Evolutionary conservation across 2,329 filamentous ascomycete genomes (phyloP).

Genomic region (Ophiostoma australiae): DNA sequence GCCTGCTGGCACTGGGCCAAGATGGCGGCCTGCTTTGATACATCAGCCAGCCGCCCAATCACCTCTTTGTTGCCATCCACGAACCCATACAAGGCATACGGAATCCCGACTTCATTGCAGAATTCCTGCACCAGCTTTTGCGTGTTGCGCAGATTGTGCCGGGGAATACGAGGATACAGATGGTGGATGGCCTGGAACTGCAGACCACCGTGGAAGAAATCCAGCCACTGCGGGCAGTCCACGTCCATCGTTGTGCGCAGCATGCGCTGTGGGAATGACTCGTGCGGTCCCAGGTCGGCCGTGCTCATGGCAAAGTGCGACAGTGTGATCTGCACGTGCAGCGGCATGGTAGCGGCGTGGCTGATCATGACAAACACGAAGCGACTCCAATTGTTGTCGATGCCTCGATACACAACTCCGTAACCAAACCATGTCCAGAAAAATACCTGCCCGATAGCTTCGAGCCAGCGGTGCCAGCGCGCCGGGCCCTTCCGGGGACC

Average conservation of each 20-base stretch:
- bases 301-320: conserved; percentile 95
- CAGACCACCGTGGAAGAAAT: conserved; percentile 82
- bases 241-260: conserved; percentile 91
- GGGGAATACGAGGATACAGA: conserved; percentile 74
- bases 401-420: conserved; percentile 65
- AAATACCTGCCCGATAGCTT: conserved; percentile 67
- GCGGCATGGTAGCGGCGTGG: conserved; percentile 72
- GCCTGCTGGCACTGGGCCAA: conserved; percentile 67
- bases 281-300: conserved; percentile 72
- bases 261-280: conserved; percentile 88
- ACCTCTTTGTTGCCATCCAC: conserved; percentile 78
- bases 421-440: conserved; percentile 91
- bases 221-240: conserved; percentile 80
- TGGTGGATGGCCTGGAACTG: conserved; percentile 91
- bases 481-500: conserved; percentile 71
- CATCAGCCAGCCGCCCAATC: conserved; percentile 68
- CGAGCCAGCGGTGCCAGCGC: conserved; percentile 79
- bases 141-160: conserved; percentile 72
- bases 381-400: conserved; percentile 65
- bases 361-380: conserved; percentile 73
- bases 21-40: conserved; percentile 73
- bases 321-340: conserved; percentile 86
- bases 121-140: conserved; percentile 76
- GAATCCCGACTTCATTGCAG: conserved; percentile 74
- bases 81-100: conserved; percentile 82